Base-by-base conservation (phyloP, 305 asterid species). In the Ajuga reptans region DNA sequence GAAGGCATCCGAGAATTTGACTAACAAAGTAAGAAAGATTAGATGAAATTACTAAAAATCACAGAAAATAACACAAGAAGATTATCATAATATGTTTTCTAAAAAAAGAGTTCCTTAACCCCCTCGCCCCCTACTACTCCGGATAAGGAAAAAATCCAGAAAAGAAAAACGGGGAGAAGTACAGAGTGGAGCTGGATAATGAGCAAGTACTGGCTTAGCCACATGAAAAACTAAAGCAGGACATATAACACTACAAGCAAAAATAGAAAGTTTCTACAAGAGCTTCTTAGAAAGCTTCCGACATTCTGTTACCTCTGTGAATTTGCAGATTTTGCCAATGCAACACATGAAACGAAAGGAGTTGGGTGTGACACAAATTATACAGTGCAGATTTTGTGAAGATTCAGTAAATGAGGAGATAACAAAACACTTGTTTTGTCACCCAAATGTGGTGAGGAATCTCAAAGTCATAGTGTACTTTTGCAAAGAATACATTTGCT, bases 1-100 rank as follows among this genome's bases (percentile, higher is more conserved):
- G 95, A 74, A 70, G 87, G 79, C 72, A 81, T 65, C 75, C 83
- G 83, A 49, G 95, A 68, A 77, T 64, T 80, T 42, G 88, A 67
- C 98, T 92, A 80, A 68, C 24, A 78, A 51, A 64, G 50, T 37
- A 39, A 73, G 58, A 58, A 72, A 71, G 29, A 63, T 39, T 11
- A 49, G 29, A 75, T 60, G 62, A 71, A 65, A 31, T 56, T 46
- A 50, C 41, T 52, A 10, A 49, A 9, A 60, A 64, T 27, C 36
- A 59, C 7, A 43, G 21, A 5, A 47, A 59, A 18, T 6, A 10
- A 39, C 42, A 17, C 4, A 57, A 4, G 31, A 29, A 9, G 45
- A 69, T 51, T 39, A 36, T 14, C 37, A 53, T n/a, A 11, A 52
- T 8, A 47, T 34, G 18, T 67, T 34, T 24, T 27, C 16, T 18